Percentiles rank a stretch among this genome's conserved stretches.
These are phyloP conservation scores for Carex kokanica DNA, from an alignment of 176 grass and related monocot genomes.

Conservation along the genomic window DNA sequence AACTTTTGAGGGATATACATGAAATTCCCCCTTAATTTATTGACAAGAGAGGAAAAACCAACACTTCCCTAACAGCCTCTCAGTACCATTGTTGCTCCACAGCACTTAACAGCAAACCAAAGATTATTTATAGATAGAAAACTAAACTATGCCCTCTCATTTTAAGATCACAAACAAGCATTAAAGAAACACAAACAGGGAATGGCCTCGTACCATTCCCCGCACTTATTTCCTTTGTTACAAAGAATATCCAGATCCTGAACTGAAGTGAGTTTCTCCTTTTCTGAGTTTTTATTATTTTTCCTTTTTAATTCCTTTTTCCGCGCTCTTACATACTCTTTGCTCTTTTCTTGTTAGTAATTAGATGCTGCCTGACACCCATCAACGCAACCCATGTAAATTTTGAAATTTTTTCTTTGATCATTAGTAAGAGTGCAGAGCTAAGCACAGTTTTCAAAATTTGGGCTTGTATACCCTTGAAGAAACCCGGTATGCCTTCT, in stretches of 20 bases:
- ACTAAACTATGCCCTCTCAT: conserved; percentile 4
- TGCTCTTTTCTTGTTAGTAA: conserved; percentile 61
- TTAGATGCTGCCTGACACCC: conserved; percentile 56
- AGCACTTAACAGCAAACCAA: conserved; percentile 9
- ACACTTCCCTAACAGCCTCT: conserved; percentile 1
- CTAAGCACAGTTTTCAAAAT: conserved; percentile 96
- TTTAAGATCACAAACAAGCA: conserved; percentile 6
- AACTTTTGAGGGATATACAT: no score
- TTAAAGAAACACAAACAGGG: conserved; percentile 12
- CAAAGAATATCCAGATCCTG: conserved; percentile 23
- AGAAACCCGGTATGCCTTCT: conserved; percentile 89
- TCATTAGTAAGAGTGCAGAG: conserved; percentile 93
- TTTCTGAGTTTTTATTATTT: not conserved
- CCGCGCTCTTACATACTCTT: conserved; percentile 37
- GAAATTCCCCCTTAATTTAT: no score
- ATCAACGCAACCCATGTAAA: conserved; percentile 86
- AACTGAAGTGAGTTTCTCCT: not conserved
- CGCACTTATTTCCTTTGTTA: conserved; percentile 26
- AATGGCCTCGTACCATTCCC: conserved; percentile 5
- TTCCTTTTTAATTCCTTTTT: not conserved
- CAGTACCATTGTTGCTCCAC: not conserved
- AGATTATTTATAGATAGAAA: conserved; percentile 12
- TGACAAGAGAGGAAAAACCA: not conserved
- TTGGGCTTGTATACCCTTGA: conserved; percentile 87
- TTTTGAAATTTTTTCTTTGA: conserved; percentile 95